phyloP scores from a whole-genome alignment of 148 eudicot genomes.

The Camellia lanceoleosa region DNA sequence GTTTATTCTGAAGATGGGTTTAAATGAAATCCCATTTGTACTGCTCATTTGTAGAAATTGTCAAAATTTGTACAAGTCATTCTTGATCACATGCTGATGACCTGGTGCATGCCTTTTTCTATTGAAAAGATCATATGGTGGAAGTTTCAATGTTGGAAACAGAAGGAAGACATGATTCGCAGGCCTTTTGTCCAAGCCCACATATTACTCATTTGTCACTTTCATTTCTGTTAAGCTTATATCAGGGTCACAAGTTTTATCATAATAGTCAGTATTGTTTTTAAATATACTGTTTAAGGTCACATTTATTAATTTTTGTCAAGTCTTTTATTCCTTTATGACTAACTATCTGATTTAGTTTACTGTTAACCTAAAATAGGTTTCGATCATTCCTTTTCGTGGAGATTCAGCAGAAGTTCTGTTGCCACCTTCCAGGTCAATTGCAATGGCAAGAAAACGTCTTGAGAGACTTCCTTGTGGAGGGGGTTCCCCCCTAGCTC shows the following conservation, averaged over 20 bases:
- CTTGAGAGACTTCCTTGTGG: conserved; percentile 99
- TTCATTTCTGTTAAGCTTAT: conserved; percentile 3
- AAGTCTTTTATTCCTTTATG: background rate
- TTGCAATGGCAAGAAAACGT: conserved; percentile 98
- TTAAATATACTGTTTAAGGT: background rate
- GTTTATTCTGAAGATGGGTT: background rate
- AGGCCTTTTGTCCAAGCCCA: background rate
- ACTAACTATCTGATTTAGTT: conserved; percentile 8
- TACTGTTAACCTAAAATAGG: conserved; percentile 36
- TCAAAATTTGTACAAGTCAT: background rate
- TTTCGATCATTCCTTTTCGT: conserved; percentile 88
- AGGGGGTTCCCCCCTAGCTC: conserved; percentile 98
- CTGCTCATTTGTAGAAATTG: background rate
- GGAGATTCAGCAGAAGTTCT: conserved; percentile 96
- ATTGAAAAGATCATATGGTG: background rate
- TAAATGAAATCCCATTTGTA: background rate
- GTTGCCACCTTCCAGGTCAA: conserved; percentile 94
- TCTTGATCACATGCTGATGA: background rate
- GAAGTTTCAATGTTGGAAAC: background rate
- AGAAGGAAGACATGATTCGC: background rate
- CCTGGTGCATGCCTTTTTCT: background rate
- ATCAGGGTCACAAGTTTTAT: background rate
- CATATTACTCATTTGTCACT: background rate
- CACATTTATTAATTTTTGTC: background rate
- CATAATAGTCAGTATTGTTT: background rate